phyloP scores from a whole-genome alignment of 148 eudicot genomes.

The Vaccinium macrocarpon region DNA sequence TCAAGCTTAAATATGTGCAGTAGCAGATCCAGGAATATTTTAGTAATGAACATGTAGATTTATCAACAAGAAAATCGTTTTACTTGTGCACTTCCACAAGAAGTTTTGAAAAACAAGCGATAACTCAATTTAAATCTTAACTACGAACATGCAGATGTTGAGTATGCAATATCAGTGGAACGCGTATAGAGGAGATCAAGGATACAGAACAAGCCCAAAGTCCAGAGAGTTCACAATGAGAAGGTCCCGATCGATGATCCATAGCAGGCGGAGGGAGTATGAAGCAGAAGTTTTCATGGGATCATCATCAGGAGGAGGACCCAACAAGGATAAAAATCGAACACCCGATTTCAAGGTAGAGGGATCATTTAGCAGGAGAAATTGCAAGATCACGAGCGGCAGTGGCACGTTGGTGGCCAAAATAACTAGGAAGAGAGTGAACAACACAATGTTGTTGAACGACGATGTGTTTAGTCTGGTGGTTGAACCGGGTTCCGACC shows the following conservation, averaged over 20 bases:
- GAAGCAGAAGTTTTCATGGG: conserved; percentile 25
- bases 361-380: conserved; percentile 28
- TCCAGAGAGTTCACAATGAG: conserved; percentile 3
- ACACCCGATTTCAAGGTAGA: conserved; percentile 21
- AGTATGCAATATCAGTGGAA: conserved; percentile 25
- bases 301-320: neutral
- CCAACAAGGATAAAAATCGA: neutral
- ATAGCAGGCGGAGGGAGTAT: neutral
- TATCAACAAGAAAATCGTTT: too few species aligned
- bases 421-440: conserved; percentile 23
- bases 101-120: too few species aligned
- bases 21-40: neutral
- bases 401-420: conserved; percentile 20
- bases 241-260: neutral
- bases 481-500: conserved; percentile 24
- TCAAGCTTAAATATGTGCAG: neutral
- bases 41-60: too few species aligned
- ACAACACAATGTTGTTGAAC: conserved; percentile 14
- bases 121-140: neutral
- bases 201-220: neutral
- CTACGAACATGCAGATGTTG: conserved; percentile 1
- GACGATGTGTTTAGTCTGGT: conserved; percentile 24
- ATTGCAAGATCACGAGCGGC: conserved; percentile 22
- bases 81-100: too few species aligned
- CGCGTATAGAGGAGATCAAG: conserved; percentile 22